Base-by-base conservation (phyloP, 208 protist species). In the Dictyostelium gargantuum region DNA sequence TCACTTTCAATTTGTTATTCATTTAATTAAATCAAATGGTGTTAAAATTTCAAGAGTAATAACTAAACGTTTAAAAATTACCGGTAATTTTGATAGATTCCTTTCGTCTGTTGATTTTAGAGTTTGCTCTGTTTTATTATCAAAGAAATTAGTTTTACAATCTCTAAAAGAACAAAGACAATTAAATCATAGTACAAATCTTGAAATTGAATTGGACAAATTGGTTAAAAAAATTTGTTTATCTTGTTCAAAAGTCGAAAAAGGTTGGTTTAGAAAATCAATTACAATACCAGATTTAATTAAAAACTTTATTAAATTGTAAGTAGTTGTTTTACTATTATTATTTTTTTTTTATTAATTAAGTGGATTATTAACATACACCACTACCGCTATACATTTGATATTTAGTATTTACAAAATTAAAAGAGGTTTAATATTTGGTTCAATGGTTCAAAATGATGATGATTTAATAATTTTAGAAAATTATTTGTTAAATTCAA, bases 241-340 rank as follows among this genome's bases (percentile, higher is more conserved):
- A 11, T 40, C 17, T 38, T 76, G 50, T 68, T 38, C 68, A 48
- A 79, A 79, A 32, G 23, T 89, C 11, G 21, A 77, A 63, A 75
- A 52, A 70, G 32, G 38, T 40, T 89, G 82, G 82, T 89, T 89
- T 68, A 63, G 10, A 50, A 89, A 58, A 40, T 70, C 66, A 29
- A 35, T 89, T 19, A 66, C 32, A 32, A 29, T 79, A n/a, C 70
- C 82, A 26, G 68, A 58, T 23, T 50, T 26, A 11, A 68, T 89
- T n/a, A 61, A 89, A 79, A 15, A 46, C 32, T 79, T 79, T 38
- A 79, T 89, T 35, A 89, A 68, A 79, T 52, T 29, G 80, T 84
- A 84, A 70, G n/a, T n/a, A n/a, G n/a, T n/a, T n/a, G n/a, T n/a
- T n/a, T n/a, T n/a, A n/a, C n/a, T n/a, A n/a, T n/a, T n/a, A n/a